Evolutionary conservation across 2,329 filamentous ascomycete genomes (phyloP), one percentile per base, ranked within the genome.

Genomic region (Pochonia chlamydosporia): DNA sequence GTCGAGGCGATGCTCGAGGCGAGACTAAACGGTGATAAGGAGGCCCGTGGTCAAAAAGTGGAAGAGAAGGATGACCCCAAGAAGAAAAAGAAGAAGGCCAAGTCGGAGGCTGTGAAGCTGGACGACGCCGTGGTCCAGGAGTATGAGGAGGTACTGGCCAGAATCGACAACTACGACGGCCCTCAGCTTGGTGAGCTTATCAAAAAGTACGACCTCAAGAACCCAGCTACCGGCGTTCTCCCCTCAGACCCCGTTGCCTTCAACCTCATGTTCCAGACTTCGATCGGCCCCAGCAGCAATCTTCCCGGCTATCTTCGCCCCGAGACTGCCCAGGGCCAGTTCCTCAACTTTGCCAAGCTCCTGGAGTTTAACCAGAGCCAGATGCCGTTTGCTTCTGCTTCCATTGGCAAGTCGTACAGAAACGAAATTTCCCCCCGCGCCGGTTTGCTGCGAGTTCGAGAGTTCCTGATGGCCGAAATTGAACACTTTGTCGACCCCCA

Each of bases 391-490:
- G 93, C 93, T 13, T 97, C 92, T 43, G 93, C 93, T 40, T 95
- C 89, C 33, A 95, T 99, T 64, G 93, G 93, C 69, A 96, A 96
- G 71, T 96, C 92, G 2, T 97, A 96, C 79, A 84, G 93, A 60
- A 99, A 99, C 66, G 93, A 99, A 65, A 96, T 99, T 58, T 96
- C 93, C 0, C 93, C 93, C 9, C 82, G 93, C 47, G 82, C 89
- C 54, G 93, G 93, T 70, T 82, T 99, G 35, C 73, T 99, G 49
- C 87, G 93, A 58, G 93, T 99, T 37, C 88, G 93, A 59, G 93
- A 99, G 68, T 97, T 99, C 72, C 72, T 96, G 59, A 97, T 99
- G 93, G 93, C 92, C 21, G 93, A 99, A 71, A 96, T 99, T 58
- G 93, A 99, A 74, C 93, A 99, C 69, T 99, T 89, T 63, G 93